Conservation (phyloP, 2,329 filamentous ascomycete species). For the Talaromyces piceae region DNA sequence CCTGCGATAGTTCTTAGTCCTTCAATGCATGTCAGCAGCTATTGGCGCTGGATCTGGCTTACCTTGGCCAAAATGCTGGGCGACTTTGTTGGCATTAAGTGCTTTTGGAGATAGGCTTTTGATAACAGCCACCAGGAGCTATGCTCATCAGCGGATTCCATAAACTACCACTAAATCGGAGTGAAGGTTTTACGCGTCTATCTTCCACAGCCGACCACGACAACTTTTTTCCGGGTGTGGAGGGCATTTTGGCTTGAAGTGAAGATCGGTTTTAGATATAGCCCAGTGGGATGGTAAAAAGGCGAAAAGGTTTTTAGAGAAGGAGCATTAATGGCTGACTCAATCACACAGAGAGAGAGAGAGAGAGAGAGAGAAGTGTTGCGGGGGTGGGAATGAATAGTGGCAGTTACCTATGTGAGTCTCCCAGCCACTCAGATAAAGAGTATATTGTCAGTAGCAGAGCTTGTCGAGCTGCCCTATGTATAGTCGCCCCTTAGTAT, state of each 20-base stretch:
- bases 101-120: not conserved
- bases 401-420: not conserved
- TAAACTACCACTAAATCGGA: not conserved
- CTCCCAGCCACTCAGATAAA: not conserved
- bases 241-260: not conserved
- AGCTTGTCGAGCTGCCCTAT: too few species aligned
- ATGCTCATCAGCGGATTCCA: not conserved
- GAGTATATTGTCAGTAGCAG: not conserved
- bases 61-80: conserved; percentile 3
- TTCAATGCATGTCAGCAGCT: not conserved
- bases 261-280: not conserved
- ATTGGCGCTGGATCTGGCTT: not conserved
- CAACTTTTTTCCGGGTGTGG: not conserved
- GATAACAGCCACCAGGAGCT: conserved; percentile 1
- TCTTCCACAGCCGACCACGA: not conserved
- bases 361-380: not conserved
- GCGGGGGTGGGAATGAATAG: too few species aligned
- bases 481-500: too few species aligned
- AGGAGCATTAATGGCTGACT: not conserved
- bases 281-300: not conserved
- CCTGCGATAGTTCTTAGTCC: not conserved
- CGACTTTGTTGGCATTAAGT: not conserved
- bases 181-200: not conserved
- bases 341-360: too few species aligned
- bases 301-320: too few species aligned